Percentiles rank a stretch among this genome's conserved stretches.
These are phyloP conservation scores for Cyberlindnera euphorbiae DNA, from an alignment of 805 yeast species.

Conservation along the genomic window DNA sequence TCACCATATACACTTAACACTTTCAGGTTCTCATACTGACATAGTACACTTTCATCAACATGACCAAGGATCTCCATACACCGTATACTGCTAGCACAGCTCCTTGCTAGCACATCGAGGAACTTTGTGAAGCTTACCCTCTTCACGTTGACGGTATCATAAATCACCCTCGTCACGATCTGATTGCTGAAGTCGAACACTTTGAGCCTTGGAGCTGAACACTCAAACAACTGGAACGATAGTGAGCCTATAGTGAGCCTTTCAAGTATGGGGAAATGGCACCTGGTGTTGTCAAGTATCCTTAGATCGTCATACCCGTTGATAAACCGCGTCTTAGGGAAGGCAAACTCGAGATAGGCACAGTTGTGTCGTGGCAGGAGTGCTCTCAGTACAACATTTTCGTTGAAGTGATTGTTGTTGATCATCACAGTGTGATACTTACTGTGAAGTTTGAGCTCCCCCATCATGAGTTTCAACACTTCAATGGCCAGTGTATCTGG, in stretches of 20 bases:
- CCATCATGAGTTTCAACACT: conserved; percentile 15
- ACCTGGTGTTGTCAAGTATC: conserved; percentile 20
- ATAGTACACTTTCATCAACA: conserved; percentile 7
- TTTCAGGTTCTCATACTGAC: conserved; percentile 10
- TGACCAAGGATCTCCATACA: conserved; percentile 15
- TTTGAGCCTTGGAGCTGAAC: conserved; percentile 16
- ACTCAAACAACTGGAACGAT: conserved; percentile 19
- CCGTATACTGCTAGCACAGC: conserved; percentile 8
- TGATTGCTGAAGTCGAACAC: conserved; percentile 16
- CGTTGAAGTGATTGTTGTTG: conserved; percentile 3
- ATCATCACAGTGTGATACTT: conserved; percentile 16
- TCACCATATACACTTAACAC: conserved; percentile 18
- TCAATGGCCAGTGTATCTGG: not conserved
- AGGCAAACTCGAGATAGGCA: conserved; percentile 15
- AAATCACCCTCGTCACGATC: conserved; percentile 11
- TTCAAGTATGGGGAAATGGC: conserved; percentile 15
- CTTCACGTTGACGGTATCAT: conserved; percentile 13
- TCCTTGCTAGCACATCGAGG: conserved; percentile 7
- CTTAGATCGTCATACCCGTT: conserved; percentile 21
- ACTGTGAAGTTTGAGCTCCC: conserved; percentile 8
- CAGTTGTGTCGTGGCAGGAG: conserved; percentile 20
- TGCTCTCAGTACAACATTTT: conserved; percentile 10
- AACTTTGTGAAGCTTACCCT: conserved; percentile 16
- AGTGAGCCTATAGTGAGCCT: conserved; percentile 19
- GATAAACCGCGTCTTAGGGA: conserved; percentile 12